A percentile compares a stretch with the other conserved stretches of the same genome.
Evolutionary conservation across 805 yeast species (phyloP).

Genomic region (Candida sonorensis): DNA sequence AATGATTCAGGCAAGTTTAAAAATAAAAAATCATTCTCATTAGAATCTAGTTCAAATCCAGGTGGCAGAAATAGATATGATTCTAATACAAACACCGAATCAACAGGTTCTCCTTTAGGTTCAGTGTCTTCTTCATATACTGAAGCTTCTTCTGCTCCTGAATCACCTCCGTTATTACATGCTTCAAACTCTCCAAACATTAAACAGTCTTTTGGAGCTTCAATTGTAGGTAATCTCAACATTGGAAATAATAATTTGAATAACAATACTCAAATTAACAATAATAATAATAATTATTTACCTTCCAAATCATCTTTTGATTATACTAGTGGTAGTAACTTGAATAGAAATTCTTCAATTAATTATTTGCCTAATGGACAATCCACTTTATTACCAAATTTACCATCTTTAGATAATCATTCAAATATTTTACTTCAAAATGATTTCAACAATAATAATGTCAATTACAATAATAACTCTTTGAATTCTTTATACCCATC

Average conservation of each 20-base stretch:
- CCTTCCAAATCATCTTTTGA: background rate
- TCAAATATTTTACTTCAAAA: no score
- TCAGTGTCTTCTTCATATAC: slow-evolving; percentile 21
- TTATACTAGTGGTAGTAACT: background rate
- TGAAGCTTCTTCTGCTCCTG: slow-evolving; percentile 19
- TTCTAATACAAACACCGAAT: slow-evolving; percentile 16
- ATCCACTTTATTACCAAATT: slow-evolving; percentile 8
- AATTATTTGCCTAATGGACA: background rate
- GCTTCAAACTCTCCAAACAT: slow-evolving; percentile 10
- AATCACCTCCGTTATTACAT: slow-evolving; percentile 15
- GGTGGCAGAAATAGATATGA: slow-evolving; percentile 7
- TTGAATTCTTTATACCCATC: slow-evolving; percentile 5
- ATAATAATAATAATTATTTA: background rate
- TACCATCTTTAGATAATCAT: slow-evolving; percentile 8
- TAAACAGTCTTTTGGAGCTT: background rate
- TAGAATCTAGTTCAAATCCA: no score
- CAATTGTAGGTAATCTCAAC: no score
- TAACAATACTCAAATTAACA: slow-evolving; percentile 2
- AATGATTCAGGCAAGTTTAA: no score
- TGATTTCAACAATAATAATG: background rate
- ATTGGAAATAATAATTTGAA: no score
- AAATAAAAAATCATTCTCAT: no score
- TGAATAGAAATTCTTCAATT: background rate
- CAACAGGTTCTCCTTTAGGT: slow-evolving; percentile 21
- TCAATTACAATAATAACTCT: background rate